Base-by-base conservation (phyloP, 116 monocot species). In the Dioscorea cayenensis region DNA sequence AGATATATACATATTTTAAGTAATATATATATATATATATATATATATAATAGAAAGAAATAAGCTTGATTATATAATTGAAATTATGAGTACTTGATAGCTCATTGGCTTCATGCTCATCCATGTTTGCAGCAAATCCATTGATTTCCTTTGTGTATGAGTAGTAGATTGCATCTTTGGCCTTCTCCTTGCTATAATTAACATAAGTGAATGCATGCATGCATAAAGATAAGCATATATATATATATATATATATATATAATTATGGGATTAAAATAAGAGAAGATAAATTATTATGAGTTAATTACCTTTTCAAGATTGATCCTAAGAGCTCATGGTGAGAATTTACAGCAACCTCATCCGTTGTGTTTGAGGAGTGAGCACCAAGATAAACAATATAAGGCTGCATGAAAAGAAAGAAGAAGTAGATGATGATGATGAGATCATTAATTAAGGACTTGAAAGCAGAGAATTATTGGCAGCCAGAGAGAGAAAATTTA, bases 61-160 rank as follows among this genome's bases (percentile, higher is more conserved):
- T 36, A 8, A 61, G 61, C 32, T 50, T 1, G 51, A 65, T 25
- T 49, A 25, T 25, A 25, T 25, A 21, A 18, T 13, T 16, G 6
- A 36, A 49, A 88, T 32, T 4, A 32, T 32, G 32, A 32, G 32
- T 32, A 32, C 88, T 86, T 71, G 86, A 59, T 29, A 89, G 76
- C 63, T 75, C 70, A 17, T 61, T 1, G 6, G 83, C 83, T 19
- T 73, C 73, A 12, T 82, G 78, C 23, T 84, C 80, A 17, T 80
- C 87, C 14, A 87, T 77, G 49, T 58, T 72, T 19, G 87, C 87
- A 14, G 82, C 84, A 69, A 90, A 90, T 4, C 87, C 90, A 76
- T 90, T 90, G 80, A 90, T 84, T 79, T 67, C 72, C 23, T 63
- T 82, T 10, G 86, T 84, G 76, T 90, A 90, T 12, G 90, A 90